Evolutionary conservation across 2,329 filamentous ascomycete species (phyloP).

Genomic region (Fusarium sp.): DNA sequence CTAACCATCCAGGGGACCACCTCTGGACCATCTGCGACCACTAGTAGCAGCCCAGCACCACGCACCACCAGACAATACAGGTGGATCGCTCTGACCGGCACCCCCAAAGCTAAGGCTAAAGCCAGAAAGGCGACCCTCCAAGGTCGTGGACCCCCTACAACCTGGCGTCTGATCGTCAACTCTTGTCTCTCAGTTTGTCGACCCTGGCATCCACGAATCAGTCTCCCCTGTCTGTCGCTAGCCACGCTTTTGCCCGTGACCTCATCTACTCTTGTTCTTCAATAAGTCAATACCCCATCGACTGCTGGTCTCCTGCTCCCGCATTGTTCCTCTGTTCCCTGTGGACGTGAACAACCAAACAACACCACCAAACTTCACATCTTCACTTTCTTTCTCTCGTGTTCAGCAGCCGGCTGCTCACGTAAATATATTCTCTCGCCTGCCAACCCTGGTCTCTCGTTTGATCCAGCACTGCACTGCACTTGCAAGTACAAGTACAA

Average conservation of each 20-base stretch:
- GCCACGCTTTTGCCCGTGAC: slow-evolving; percentile 48
- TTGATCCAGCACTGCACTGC: slow-evolving; percentile 42
- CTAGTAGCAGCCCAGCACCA: slow-evolving; percentile 38
- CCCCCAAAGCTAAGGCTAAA: slow-evolving; percentile 34
- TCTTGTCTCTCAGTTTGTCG: slow-evolving; percentile 39
- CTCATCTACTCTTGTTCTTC: slow-evolving; percentile 49
- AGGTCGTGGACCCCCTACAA: slow-evolving; percentile 40
- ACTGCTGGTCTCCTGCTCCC: slow-evolving; percentile 41
- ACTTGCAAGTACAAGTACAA: slow-evolving; percentile 45
- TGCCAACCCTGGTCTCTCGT: slow-evolving; percentile 44
- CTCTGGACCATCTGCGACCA: slow-evolving; percentile 42
- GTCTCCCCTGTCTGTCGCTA: slow-evolving; percentile 21
- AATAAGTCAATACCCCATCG: slow-evolving; percentile 45
- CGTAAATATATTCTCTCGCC: slow-evolving; percentile 39
- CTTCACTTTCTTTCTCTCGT: slow-evolving; percentile 41
- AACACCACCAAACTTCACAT: slow-evolving; percentile 37
- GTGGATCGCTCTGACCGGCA: slow-evolving; percentile 43
- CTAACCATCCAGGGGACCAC: slow-evolving; percentile 34
- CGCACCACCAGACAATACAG: slow-evolving; percentile 45
- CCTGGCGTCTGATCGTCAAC: slow-evolving; percentile 49
- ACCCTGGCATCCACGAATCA: slow-evolving; percentile 47
- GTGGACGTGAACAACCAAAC: slow-evolving; percentile 48
- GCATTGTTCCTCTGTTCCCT: slow-evolving; percentile 48
- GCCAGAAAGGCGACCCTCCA: slow-evolving; percentile 39
- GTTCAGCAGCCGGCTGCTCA: slow-evolving; percentile 51